phyloP scores from a whole-genome alignment of 2,329 filamentous ascomycete genomes.

The Trichoderma guizhouense region DNA sequence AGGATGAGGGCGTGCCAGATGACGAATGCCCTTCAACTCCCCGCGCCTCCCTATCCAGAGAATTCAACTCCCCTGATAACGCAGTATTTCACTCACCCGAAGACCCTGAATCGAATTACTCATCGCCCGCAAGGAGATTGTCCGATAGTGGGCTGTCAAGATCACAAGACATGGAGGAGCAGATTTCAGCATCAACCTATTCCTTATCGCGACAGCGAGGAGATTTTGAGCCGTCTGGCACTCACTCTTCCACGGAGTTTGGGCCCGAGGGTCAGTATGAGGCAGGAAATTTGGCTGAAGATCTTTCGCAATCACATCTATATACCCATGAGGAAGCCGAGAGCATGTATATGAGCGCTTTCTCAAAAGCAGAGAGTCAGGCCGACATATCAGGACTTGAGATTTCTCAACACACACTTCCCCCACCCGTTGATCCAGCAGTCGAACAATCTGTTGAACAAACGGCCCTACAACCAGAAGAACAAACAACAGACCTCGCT shows the following conservation, averaged over 20 bases:
- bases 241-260: not conserved
- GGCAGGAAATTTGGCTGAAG: constrained; percentile 34
- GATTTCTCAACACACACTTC: not conserved
- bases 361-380: constrained; percentile 47
- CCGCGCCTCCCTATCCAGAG: constrained; percentile 47
- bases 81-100: constrained; percentile 30
- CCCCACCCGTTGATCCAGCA: not conserved
- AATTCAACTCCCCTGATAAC: constrained; percentile 31
- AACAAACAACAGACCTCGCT: not conserved
- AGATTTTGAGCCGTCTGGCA: not conserved
- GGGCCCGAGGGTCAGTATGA: not conserved
- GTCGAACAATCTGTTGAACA: not conserved
- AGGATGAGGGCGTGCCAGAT: constrained; percentile 32
- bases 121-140: constrained; percentile 16
- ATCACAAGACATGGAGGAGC: not conserved
- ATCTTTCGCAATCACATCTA: constrained; percentile 62
- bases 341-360: constrained; percentile 82
- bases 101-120: constrained; percentile 20
- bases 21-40: constrained; percentile 48
- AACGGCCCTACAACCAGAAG: not conserved
- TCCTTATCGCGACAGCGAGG: not conserved
- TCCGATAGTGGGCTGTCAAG: not conserved
- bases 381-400: constrained; percentile 4
- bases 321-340: constrained; percentile 79
- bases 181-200: not conserved